Evolutionary conservation across 108 stramenopile species (phyloP).

Genomic region (Aurantiochytrium sp.): DNA sequence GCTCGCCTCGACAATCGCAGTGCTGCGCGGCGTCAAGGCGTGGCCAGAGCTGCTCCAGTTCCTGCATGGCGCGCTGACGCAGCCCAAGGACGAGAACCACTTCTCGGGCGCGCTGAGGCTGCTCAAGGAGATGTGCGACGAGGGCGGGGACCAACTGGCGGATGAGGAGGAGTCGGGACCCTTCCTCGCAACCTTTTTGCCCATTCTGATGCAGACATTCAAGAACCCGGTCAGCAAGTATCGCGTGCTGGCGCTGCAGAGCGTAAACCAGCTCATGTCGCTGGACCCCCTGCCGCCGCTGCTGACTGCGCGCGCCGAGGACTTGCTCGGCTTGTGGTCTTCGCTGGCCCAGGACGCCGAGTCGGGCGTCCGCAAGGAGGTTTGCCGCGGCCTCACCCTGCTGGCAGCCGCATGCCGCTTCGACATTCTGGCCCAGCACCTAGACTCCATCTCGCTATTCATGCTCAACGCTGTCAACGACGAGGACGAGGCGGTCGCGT

Average conservation of each 20-base stretch:
- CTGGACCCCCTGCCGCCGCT: background rate
- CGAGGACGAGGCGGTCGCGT: background rate
- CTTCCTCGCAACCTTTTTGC: background rate
- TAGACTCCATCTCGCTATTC: background rate
- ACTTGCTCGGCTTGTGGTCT: background rate
- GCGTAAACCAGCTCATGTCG: conserved; percentile 21
- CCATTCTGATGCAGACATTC: background rate
- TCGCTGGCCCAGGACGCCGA: background rate
- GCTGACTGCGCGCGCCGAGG: background rate
- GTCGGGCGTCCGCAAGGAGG: background rate
- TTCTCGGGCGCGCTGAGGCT: background rate
- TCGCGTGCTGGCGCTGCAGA: background rate
- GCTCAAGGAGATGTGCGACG: conserved; percentile 18
- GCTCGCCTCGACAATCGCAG: background rate
- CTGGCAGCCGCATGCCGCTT: background rate
- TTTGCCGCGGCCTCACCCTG: background rate
- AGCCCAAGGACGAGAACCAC: background rate
- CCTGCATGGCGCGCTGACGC: background rate
- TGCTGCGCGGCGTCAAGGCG: background rate
- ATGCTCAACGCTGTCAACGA: background rate
- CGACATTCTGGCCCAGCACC: background rate
- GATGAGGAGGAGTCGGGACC: background rate
- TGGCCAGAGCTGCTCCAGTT: background rate
- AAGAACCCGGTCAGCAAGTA: background rate
- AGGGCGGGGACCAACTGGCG: background rate